These are phyloP conservation scores for Tricholoma furcatifolium DNA, from an alignment of 768 basidiomycete species.

Conservation along the genomic window DNA sequence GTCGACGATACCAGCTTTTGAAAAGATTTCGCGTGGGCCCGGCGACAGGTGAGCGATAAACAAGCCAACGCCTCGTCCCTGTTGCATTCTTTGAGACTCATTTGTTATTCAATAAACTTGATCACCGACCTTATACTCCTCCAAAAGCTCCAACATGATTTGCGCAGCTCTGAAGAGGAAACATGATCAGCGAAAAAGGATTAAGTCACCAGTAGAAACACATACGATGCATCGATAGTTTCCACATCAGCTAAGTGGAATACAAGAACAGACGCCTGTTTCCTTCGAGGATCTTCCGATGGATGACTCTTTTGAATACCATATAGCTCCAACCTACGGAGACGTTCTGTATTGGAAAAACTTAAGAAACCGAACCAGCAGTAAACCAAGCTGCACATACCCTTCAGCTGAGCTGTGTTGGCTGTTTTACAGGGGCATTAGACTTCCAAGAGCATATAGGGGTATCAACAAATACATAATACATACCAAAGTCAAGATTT, in stretches of 20 bases:
- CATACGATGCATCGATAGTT: slow-evolving; percentile 87
- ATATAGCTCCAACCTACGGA: slow-evolving; percentile 86
- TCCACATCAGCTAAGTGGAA: slow-evolving; percentile 96
- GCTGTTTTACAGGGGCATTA: slow-evolving; percentile 43
- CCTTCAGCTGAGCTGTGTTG: slow-evolving; percentile 94
- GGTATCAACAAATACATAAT: not conserved
- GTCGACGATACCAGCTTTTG: slow-evolving; percentile 50
- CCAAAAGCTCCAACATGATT: slow-evolving; percentile 76
- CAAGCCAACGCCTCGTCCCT: slow-evolving; percentile 50
- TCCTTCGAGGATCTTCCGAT: slow-evolving; percentile 79
- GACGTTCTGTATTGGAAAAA: slow-evolving; percentile 50
- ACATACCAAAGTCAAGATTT: slow-evolving; percentile 84
- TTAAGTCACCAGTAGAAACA: slow-evolving; percentile 9
- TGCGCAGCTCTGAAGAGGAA: slow-evolving; percentile 63
- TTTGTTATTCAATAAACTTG: not conserved
- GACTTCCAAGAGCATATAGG: not conserved
- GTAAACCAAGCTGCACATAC: slow-evolving; percentile 26
- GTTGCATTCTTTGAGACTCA: not conserved
- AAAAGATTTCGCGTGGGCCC: slow-evolving; percentile 38
- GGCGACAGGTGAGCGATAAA: slow-evolving; percentile 51
- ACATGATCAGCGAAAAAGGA: not conserved
- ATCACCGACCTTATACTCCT: slow-evolving; percentile 67
- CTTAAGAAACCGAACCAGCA: not conserved
- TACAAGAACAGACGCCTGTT: slow-evolving; percentile 73
- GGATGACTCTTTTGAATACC: slow-evolving; percentile 81